phyloP scores from a whole-genome alignment of 257 asterid genomes.

The Misopates orontium region DNA sequence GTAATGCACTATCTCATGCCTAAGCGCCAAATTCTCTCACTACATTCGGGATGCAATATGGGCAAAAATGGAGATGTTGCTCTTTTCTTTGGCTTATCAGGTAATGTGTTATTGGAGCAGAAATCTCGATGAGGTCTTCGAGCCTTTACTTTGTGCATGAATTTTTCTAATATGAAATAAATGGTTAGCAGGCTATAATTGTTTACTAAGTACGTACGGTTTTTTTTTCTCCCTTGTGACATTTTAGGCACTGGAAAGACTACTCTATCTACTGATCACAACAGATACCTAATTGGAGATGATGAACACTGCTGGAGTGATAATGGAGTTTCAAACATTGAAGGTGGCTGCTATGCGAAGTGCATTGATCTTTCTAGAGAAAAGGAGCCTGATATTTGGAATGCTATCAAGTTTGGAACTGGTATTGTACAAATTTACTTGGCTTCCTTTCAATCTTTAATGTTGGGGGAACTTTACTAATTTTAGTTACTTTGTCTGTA shows the following conservation, averaged over 20 bases:
- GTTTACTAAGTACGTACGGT: constrained; percentile 14
- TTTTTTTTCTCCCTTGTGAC: neutral
- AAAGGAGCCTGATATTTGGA: constrained; percentile 98
- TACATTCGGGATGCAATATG: constrained; percentile 99
- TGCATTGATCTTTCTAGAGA: constrained; percentile 90
- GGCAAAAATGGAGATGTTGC: constrained; percentile 97
- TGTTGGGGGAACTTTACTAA: neutral
- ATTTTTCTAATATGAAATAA: neutral
- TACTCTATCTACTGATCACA: constrained; percentile 94
- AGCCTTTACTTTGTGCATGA: constrained; percentile 30
- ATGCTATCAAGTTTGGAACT: constrained; percentile 95
- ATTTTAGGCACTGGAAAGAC: constrained; percentile 92
- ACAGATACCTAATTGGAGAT: constrained; percentile 88
- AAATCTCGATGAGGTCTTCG: constrained; percentile 25
- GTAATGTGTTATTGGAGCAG: constrained; percentile 36
- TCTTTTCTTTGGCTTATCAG: constrained; percentile 98
- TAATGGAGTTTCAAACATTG: constrained; percentile 86
- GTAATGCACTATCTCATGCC: constrained; percentile 99
- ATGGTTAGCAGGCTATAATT: neutral
- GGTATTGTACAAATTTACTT: constrained; percentile 38
- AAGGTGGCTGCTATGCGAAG: constrained; percentile 99
- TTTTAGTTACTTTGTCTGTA: neutral
- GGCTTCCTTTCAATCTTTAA: neutral
- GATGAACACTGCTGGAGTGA: constrained; percentile 99
- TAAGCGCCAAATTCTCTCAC: constrained; percentile 86